Evolutionary conservation across 495 filamentous ascomycete species (phyloP).

Genomic region (Usnea hakonensis): DNA sequence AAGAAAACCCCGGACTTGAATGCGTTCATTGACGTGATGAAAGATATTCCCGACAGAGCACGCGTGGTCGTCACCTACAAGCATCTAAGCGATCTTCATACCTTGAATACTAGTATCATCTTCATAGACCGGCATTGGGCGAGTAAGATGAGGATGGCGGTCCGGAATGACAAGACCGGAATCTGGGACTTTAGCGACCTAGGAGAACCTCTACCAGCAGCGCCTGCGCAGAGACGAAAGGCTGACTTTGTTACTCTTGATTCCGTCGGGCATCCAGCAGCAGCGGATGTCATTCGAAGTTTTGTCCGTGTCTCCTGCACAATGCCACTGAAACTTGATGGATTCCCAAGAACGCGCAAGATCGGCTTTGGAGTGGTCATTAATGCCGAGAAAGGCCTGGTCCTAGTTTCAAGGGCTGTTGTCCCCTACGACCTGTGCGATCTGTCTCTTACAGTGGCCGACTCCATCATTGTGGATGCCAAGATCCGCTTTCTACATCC

Average conservation of each 20-base stretch:
- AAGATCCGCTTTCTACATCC: conserved; percentile 97
- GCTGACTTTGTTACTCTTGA: conserved; percentile 88
- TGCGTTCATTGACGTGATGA: conserved; percentile 87
- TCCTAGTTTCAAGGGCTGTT: conserved; percentile 85
- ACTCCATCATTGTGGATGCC: conserved; percentile 86
- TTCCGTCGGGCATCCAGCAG: conserved; percentile 79
- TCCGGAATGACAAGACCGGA: conserved; percentile 83
- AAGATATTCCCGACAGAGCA: conserved; percentile 77
- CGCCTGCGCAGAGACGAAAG: conserved; percentile 60
- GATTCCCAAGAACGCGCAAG: conserved; percentile 85
- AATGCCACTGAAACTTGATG: conserved; percentile 93
- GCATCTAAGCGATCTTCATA: conserved; percentile 90
- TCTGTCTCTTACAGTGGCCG: conserved; percentile 88
- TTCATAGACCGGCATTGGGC: conserved; percentile 94
- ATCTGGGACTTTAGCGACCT: conserved; percentile 93
- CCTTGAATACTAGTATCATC: conserved; percentile 83
- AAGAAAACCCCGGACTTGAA: conserved; percentile 79
- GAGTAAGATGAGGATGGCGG: conserved; percentile 84
- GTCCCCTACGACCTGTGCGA: conserved; percentile 96
- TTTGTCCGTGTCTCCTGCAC: conserved; percentile 89
- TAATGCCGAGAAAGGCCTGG: conserved; percentile 90
- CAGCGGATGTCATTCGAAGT: conserved; percentile 83
- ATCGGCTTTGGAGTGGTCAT: conserved; percentile 93
- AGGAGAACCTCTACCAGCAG: conserved; percentile 66
- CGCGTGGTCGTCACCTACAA: conserved; percentile 92